phyloP scores from a whole-genome alignment of 1,139 yeast genomes.

The Sugiyamaella grinbergsii region DNA sequence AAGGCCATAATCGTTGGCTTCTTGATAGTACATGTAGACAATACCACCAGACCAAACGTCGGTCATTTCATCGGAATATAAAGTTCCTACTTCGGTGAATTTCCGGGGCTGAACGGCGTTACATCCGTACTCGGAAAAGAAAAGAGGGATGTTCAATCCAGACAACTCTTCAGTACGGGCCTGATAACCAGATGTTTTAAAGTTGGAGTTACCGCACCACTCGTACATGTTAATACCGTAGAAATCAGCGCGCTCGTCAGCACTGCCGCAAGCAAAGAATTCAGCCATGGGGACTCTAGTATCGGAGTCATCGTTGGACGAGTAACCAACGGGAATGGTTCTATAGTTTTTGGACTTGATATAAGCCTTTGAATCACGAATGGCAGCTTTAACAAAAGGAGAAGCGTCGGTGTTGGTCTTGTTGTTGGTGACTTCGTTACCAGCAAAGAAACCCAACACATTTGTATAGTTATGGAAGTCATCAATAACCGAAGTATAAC shows the following conservation, averaged over 20 bases:
- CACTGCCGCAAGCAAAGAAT: constrained; percentile 73
- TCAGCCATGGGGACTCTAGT: constrained; percentile 57
- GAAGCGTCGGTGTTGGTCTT: constrained; percentile 66
- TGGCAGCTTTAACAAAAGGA: constrained; percentile 78
- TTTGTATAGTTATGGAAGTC: constrained; percentile 79
- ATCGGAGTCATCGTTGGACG: constrained; percentile 91
- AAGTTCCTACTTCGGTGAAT: constrained; percentile 69
- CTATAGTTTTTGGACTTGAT: constrained; percentile 63
- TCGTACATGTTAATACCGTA: constrained; percentile 96
- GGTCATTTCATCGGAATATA: constrained; percentile 60
- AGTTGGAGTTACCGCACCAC: constrained; percentile 88
- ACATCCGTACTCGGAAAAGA: constrained; percentile 94
- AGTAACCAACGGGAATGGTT: constrained; percentile 86
- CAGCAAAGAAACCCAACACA: constrained; percentile 92
- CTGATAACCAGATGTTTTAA: constrained; percentile 79
- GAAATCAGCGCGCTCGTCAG: constrained; percentile 75
- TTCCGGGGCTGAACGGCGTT: constrained; percentile 67
- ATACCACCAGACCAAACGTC: constrained; percentile 90
- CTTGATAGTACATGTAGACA: constrained; percentile 90
- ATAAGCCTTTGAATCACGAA: constrained; percentile 80
- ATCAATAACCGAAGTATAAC: constrained; percentile 67
- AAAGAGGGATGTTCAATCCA: constrained; percentile 69
- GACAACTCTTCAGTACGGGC: constrained; percentile 70
- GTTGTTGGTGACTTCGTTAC: constrained; percentile 90
- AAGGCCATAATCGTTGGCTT: constrained; percentile 85